phyloP scores from a whole-genome alignment of 768 basidiomycete genomes.

The Rhizopogon vulgaris region DNA sequence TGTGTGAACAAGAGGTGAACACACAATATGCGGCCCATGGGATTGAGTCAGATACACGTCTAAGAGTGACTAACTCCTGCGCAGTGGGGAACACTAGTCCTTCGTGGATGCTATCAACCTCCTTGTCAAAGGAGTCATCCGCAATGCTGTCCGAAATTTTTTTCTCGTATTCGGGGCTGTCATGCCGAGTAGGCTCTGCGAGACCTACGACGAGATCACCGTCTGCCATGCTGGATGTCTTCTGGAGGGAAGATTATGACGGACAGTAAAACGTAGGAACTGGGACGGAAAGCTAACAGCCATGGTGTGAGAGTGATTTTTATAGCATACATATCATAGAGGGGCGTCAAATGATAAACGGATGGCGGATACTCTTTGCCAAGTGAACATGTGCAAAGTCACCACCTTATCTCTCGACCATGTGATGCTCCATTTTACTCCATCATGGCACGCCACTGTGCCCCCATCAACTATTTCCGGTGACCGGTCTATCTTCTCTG shows the following conservation, averaged over 20 bases:
- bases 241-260: not conserved
- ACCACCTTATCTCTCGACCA: too few species aligned
- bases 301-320: not conserved
- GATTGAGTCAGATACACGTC: constrained; percentile 53
- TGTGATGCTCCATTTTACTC: too few species aligned
- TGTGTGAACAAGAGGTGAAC: not conserved
- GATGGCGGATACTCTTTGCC: too few species aligned
- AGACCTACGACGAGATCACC: constrained; percentile 7
- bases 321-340: not conserved
- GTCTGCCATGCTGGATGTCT: constrained; percentile 1
- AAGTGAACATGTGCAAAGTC: too few species aligned
- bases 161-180: constrained; percentile 6
- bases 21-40: constrained; percentile 49
- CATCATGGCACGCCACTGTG: too few species aligned
- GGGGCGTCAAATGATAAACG: not conserved
- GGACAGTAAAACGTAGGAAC: not conserved
- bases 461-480: too few species aligned
- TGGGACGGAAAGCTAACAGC: not conserved
- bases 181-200: constrained; percentile 9
- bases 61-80: constrained; percentile 51
- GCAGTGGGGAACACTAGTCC: constrained; percentile 60
- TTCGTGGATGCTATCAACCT: constrained; percentile 36
- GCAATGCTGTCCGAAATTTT: constrained; percentile 15
- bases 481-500: too few species aligned
- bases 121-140: constrained; percentile 16